A percentile compares a stretch with the other conserved stretches of the same genome.
phyloP scores from a whole-genome alignment of 2,329 filamentous ascomycete genomes.

The Geosmithia flava region DNA sequence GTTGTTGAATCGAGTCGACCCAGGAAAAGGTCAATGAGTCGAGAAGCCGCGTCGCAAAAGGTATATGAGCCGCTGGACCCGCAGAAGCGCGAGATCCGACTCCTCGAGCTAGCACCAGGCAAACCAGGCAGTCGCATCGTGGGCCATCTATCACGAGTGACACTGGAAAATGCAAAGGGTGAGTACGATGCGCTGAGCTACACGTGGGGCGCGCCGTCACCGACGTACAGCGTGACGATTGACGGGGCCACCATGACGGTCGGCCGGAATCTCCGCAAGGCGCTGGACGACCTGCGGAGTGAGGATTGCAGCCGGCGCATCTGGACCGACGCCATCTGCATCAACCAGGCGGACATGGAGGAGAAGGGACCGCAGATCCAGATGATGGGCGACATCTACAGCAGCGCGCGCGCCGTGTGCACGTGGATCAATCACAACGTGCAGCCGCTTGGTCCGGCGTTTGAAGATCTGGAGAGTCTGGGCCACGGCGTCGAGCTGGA shows the following conservation, averaged over 20 bases:
- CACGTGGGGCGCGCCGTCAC: slow-evolving; percentile 4
- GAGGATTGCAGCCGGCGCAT: not conserved
- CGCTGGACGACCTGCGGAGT: not conserved
- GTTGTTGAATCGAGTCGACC: too few species aligned
- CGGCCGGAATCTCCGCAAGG: not conserved
- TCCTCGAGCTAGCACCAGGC: not conserved
- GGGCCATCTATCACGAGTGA: not conserved
- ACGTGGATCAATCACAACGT: not conserved
- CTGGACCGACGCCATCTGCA: slow-evolving; percentile 4
- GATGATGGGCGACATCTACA: slow-evolving; percentile 2
- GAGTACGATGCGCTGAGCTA: slow-evolving; percentile 5
- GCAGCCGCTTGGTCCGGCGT: not conserved
- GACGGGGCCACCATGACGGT: not conserved
- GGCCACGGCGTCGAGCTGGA: not conserved
- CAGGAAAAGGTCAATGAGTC: too few species aligned
- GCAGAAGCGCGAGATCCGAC: not conserved
- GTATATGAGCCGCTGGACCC: not conserved
- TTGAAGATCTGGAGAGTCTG: not conserved
- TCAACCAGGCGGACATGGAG: slow-evolving; percentile 3
- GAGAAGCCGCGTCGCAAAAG: too few species aligned
- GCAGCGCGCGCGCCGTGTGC: not conserved
- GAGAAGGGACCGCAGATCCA: slow-evolving; percentile 3
- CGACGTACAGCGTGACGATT: not conserved
- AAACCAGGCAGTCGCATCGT: not conserved
- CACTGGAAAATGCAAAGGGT: not conserved